Base-by-base conservation (phyloP, 108 stramenopile species). In the Pseudonitzschia pungens region DNA sequence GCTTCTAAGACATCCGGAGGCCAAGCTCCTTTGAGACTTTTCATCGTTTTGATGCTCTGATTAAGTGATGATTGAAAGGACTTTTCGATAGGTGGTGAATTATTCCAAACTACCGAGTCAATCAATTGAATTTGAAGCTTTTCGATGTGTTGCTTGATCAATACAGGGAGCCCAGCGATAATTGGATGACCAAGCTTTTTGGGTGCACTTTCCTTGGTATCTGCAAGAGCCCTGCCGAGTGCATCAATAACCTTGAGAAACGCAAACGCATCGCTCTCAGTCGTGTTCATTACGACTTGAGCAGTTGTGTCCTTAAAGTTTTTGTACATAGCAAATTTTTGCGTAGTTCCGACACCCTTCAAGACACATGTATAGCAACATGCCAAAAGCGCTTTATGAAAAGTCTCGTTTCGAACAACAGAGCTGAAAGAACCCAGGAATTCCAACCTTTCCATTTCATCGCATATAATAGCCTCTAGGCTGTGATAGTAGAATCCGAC, bases 171-270 rank as follows among this genome's bases (percentile, higher is more conserved):
- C 14, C 62, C 73, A 32, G 33, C 21, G 22, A 77, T 24, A 21
- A 77, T 26, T 16, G 74, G 57, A 20, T 28, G 54, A 21, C 57
- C 71, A 26, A 53, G 15, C n/a, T 69, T 28, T 20, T 40, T 48
- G 1, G 26, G 4, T 1, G 65, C 18, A 4, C 2, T 41, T 14
- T 16, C 8, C n/a, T 20, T 58, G 33, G 75, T 21, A 41, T 14
- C 66, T 50, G 50, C 26, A 29, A 67, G 42, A 22, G 74, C 73
- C 6, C 81, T 74, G 18, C 71, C 9, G 41, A 83, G 76, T 28
- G 67, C 57, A 42, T 83, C 82, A 16, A 69, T 76, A 11, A 83
- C 69, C 45, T 83, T 83, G 41, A 83, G 43, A 70, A 57, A 76
- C 16, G 74, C 53, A 71, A 75, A 79, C 24, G 82, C 65, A 58